These are phyloP conservation scores for Musa beccarii DNA, from an alignment of 176 grass and related monocot genomes.

Conservation along the genomic window DNA sequence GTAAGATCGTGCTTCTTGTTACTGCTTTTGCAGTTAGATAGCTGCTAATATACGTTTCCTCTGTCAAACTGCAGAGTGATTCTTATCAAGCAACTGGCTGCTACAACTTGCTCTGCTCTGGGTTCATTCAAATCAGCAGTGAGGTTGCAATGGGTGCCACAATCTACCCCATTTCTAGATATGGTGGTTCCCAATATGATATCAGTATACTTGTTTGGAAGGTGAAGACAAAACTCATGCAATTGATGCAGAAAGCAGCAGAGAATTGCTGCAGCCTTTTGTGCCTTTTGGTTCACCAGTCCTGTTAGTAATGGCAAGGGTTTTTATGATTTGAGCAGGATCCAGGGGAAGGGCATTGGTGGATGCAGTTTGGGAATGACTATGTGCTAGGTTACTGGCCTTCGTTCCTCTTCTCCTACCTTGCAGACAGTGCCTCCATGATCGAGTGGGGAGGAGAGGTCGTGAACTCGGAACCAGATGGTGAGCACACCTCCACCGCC, in stretches of 20 bases:
- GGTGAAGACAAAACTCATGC: background rate
- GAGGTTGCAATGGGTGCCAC: slow-evolving; percentile 5
- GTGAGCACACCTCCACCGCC: slow-evolving; percentile 3
- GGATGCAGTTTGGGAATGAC: slow-evolving; percentile 7
- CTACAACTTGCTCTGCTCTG: slow-evolving; percentile 9
- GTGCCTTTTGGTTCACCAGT: background rate
- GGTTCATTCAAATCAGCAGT: slow-evolving; percentile 8
- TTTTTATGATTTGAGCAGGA: background rate
- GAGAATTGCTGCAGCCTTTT: background rate
- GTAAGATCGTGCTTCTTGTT: background rate
- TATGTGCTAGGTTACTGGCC: slow-evolving; percentile 10
- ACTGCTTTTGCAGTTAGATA: background rate
- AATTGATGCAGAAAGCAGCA: background rate
- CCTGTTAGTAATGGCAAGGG: background rate
- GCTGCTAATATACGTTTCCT: background rate
- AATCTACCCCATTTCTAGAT: slow-evolving; percentile 7
- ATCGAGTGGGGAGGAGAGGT: slow-evolving; percentile 15
- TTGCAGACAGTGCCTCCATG: background rate
- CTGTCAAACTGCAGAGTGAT: background rate
- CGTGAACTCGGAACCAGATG: slow-evolving; percentile 9
- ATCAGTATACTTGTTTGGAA: slow-evolving; percentile 1
- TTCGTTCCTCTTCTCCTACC: slow-evolving; percentile 10
- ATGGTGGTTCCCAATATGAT: slow-evolving; percentile 3
- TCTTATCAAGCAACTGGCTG: slow-evolving; percentile 8
- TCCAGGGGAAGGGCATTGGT: slow-evolving; percentile 7